These are phyloP conservation scores for Platanthera zijinensis DNA, from an alignment of 106 monocot species.

Conservation along the genomic window DNA sequence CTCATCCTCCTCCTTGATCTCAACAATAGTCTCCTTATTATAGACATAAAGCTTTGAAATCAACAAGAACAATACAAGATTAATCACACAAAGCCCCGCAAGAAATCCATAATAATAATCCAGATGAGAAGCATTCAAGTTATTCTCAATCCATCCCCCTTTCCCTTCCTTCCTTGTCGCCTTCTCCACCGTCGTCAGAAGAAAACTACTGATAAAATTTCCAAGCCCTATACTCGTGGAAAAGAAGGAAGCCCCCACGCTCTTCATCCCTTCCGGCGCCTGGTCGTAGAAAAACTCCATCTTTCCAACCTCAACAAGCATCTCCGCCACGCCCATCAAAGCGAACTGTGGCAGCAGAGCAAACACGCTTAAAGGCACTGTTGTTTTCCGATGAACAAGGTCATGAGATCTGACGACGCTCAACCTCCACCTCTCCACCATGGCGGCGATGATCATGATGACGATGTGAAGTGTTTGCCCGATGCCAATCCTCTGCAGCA, in stretches of 20 bases:
- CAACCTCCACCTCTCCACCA: slow-evolving; percentile 14
- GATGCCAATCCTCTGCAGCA: slow-evolving; percentile 22
- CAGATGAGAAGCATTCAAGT: slow-evolving; percentile 26
- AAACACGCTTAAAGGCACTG: slow-evolving; percentile 11
- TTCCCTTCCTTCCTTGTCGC: slow-evolving; percentile 9
- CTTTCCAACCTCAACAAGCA: slow-evolving; percentile 16
- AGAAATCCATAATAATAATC: slow-evolving; percentile 36
- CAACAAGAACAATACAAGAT: slow-evolving; percentile 24
- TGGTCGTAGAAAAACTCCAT: slow-evolving; percentile 49
- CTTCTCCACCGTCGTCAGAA: slow-evolving; percentile 18
- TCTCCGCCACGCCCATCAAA: slow-evolving; percentile 19
- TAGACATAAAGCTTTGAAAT: slow-evolving; percentile 28
- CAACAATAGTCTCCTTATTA: too few relatives aligned
- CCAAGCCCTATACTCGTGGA: slow-evolving; percentile 30
- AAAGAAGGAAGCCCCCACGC: slow-evolving; percentile 37
- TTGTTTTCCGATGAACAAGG: background rate
- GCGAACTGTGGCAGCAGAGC: slow-evolving; percentile 16
- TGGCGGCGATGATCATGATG: slow-evolving; percentile 12
- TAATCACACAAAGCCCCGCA: slow-evolving; percentile 19
- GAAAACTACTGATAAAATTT: slow-evolving; percentile 36
- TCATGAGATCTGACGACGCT: background rate
- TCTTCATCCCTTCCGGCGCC: slow-evolving; percentile 54
- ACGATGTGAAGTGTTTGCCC: slow-evolving; percentile 10
- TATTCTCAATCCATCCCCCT: slow-evolving; percentile 34
- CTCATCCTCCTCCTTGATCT: too few relatives aligned